phyloP scores from a whole-genome alignment of 768 basidiomycete species.

The Sarcomyxa edulis region DNA sequence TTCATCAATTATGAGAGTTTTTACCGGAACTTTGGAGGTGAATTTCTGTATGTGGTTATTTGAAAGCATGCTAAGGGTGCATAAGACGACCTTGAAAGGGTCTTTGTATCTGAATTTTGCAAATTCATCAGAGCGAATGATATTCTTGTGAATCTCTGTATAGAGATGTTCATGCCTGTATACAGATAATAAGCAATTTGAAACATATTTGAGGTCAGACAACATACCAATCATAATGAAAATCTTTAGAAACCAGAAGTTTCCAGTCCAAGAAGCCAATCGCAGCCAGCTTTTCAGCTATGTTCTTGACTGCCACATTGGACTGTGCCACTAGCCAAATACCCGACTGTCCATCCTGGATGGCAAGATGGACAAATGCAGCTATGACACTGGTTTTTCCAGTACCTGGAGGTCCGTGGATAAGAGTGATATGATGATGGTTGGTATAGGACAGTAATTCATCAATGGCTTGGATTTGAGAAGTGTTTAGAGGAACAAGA shows the following conservation, averaged over 20 bases:
- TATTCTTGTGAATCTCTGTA: constrained; percentile 34
- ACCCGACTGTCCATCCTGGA: constrained; percentile 33
- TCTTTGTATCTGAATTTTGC: constrained; percentile 5
- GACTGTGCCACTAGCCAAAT: constrained; percentile 84
- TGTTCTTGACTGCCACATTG: constrained; percentile 87
- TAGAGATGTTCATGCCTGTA: constrained; percentile 82
- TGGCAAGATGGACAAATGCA: constrained; percentile 47
- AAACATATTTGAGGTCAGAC: neutral
- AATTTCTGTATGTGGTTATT: constrained; percentile 23
- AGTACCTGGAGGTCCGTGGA: constrained; percentile 61
- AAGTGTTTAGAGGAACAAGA: constrained; percentile 30
- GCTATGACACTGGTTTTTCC: constrained; percentile 75
- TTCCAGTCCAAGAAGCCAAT: constrained; percentile 52
- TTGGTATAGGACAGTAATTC: constrained; percentile 37
- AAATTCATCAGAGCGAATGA: constrained; percentile 48
- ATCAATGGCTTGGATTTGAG: constrained; percentile 43
- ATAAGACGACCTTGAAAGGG: constrained; percentile 51
- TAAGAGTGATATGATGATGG: constrained; percentile 31
- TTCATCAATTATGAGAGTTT: constrained; percentile 57
- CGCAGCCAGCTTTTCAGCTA: constrained; percentile 71
- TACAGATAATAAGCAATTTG: constrained; percentile 7
- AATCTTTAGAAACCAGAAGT: constrained; percentile 66
- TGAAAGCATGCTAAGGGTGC: constrained; percentile 76
- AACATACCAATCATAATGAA: constrained; percentile 58
- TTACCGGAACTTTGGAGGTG: constrained; percentile 31